A percentile compares a stretch with the other conserved stretches of the same genome.
phyloP scores from a whole-genome alignment of 169 alveolate genomes.

The Plasmodium sp. region DNA sequence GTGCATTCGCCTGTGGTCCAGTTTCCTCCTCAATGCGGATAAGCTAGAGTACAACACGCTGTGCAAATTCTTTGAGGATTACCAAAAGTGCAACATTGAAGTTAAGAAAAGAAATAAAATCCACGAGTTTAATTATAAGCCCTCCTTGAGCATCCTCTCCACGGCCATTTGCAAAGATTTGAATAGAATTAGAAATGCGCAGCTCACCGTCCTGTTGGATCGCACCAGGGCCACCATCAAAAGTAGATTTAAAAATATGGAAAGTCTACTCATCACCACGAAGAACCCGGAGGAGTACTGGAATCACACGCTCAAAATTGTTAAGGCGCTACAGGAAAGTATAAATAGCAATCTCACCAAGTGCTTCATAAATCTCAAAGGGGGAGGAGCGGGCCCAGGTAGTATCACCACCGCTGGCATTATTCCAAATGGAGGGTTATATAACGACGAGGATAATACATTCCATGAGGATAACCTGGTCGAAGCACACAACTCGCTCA shows the following conservation, averaged over 20 bases:
- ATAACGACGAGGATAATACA: neutral
- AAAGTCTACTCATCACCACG: conserved; percentile 11
- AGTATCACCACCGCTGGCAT: neutral
- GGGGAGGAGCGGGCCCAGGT: neutral
- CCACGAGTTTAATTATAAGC: conserved; percentile 70
- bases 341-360: conserved; percentile 35
- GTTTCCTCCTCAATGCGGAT: conserved; percentile 56
- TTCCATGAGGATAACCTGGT: neutral
- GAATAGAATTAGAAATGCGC: conserved; percentile 61
- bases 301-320: conserved; percentile 13
- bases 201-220: conserved; percentile 14
- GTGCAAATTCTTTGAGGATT: conserved; percentile 36
- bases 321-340: conserved; percentile 11
- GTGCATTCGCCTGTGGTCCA: conserved; percentile 58
- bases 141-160: conserved; percentile 18
- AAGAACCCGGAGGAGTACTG: conserved; percentile 66
- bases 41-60: conserved; percentile 35
- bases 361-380: conserved; percentile 62
- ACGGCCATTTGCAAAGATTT: conserved; percentile 53
- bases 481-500: neutral
- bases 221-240: conserved; percentile 27
- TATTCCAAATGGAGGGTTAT: neutral
- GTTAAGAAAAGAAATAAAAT: neutral
- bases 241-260: conserved; percentile 48
- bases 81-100: conserved; percentile 49